These are phyloP conservation scores for Penicillium turbatum DNA, from an alignment of 495 filamentous ascomycete genomes.

Conservation along the genomic window DNA sequence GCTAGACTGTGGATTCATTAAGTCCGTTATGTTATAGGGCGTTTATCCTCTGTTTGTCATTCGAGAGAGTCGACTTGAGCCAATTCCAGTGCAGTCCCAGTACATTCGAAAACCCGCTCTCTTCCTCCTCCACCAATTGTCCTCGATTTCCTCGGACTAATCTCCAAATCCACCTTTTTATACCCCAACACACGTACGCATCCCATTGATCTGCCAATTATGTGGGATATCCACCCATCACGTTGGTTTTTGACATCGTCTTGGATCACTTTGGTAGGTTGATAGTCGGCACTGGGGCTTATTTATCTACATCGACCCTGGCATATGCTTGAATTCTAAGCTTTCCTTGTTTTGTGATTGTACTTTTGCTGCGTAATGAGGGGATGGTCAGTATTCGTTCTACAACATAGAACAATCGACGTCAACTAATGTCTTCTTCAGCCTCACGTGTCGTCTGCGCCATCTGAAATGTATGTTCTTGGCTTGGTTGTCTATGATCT, in stretches of 20 bases:
- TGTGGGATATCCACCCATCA: neutral
- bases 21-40: no score
- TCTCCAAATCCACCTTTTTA: constrained; percentile 19
- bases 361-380: constrained; percentile 37
- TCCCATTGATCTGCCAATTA: constrained; percentile 17
- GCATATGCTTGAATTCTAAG: constrained; percentile 26
- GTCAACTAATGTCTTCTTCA: constrained; percentile 14
- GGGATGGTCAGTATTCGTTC: constrained; percentile 37
- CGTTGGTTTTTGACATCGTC: neutral
- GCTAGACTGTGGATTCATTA: constrained; percentile 1
- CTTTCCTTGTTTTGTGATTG: constrained; percentile 16
- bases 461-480: constrained; percentile 41
- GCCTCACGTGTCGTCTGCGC: constrained; percentile 45
- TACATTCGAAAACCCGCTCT: constrained; percentile 9
- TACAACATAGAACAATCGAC: neutral
- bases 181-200: constrained; percentile 17
- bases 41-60: neutral
- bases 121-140: neutral
- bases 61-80: neutral
- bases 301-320: constrained; percentile 20
- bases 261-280: constrained; percentile 3
- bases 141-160: constrained; percentile 13
- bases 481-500: neutral
- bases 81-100: constrained; percentile 8
- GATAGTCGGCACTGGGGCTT: neutral